Evolutionary conservation across 352 stramenopile species (phyloP).

Genomic region (Phytophthora nicotianae): DNA sequence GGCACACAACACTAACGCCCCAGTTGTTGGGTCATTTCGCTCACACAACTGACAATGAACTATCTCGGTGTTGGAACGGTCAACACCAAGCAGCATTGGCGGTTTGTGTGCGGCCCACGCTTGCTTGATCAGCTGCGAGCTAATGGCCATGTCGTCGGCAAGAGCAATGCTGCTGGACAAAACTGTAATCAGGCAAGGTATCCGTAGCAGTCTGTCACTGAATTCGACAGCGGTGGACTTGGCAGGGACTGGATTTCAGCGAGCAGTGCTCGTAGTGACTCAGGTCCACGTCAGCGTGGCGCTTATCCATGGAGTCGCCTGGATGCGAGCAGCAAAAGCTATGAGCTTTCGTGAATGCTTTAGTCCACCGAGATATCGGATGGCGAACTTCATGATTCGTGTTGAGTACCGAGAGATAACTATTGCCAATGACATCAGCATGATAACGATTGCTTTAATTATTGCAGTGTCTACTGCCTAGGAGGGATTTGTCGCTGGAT

Average conservation of each 20-base stretch:
- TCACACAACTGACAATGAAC: conserved; percentile 3
- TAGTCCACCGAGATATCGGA: not conserved
- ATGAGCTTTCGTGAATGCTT: not conserved
- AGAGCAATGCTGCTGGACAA: conserved; percentile 24
- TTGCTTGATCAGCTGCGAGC: conserved; percentile 4
- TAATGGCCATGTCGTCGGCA: not conserved
- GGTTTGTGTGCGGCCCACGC: not conserved
- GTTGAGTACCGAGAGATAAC: not conserved
- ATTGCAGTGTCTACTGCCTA: not conserved
- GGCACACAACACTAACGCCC: not conserved
- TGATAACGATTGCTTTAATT: not conserved
- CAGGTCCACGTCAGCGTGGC: conserved; percentile 3
- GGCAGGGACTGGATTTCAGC: conserved; percentile 17
- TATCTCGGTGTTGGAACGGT: conserved; percentile 3
- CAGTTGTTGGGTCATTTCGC: not conserved
- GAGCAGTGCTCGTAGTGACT: conserved; percentile 1
- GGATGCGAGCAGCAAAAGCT: no score
- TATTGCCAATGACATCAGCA: not conserved
- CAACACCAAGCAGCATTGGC: conserved; percentile 2
- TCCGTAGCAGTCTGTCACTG: not conserved
- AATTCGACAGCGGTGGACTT: conserved; percentile 14
- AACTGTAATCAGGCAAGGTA: conserved; percentile 33
- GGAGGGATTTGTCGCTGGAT: not conserved
- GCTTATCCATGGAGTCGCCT: not conserved
- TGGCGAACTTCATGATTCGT: not conserved